Evolutionary conservation across 768 basidiomycete genomes (phyloP), one percentile per base, ranked within the genome.

Genomic region (Leccinum longicurvipes): DNA sequence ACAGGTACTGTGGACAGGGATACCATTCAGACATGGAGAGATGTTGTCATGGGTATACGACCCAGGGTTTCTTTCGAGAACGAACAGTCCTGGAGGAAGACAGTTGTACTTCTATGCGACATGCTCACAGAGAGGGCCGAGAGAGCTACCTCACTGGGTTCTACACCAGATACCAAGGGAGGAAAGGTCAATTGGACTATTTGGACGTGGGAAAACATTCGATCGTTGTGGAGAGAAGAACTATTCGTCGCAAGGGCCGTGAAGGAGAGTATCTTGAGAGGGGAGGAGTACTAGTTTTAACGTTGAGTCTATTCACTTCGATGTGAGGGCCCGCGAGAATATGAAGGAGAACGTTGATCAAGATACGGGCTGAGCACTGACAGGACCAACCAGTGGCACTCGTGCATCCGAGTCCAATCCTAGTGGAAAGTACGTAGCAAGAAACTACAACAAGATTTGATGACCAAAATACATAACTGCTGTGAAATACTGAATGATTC

Each of bases 151-250:
- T 31, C 45, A n/a, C 25, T 15, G 28, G 27, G 36, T 28, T 49
- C 34, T 27, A 17, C 11, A 6, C 44, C 41, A 17, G 25, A 46
- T 6, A 7, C 11, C 5, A 10, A 28, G 23, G 24, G 41, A 34
- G 23, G 39, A 34, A 51, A 49, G 29, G 54, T 50, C 7, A 9
- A 21, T 3, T 76, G 79, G 77, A 55, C 57, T 11, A 34, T 24
- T 11, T 74, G 74, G 72, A 71, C 72, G 67, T 39, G 60, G n/a
- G 64, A 59, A 19, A 77, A 73, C 17, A 74, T 89, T n/a, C 64
- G 54, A 51, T 61, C 63, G 2, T 67, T 91, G 17, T 90, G 87
- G 87, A 59, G 60, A 34, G 89, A 91, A 65, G 84, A 89, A 56
- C 23, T 69, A 6, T 66, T 71, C 50, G 83, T 89, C 6, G 80